Evolutionary conservation across 768 basidiomycete species (phyloP).

Genomic region (Trametes elegans): DNA sequence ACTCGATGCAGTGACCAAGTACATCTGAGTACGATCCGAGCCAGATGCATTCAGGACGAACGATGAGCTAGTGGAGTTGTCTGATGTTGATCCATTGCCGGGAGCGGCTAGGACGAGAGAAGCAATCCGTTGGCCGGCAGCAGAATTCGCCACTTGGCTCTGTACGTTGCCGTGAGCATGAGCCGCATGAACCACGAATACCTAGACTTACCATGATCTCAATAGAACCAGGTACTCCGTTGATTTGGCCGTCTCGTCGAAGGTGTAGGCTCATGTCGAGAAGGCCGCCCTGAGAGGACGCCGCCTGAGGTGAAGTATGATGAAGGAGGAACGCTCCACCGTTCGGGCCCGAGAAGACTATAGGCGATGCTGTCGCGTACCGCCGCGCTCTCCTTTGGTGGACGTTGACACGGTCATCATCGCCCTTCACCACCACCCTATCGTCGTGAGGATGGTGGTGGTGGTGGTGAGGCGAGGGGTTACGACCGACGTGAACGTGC

Average conservation of each 20-base stretch:
- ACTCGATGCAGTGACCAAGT: conserved; percentile 19
- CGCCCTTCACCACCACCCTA: conserved; percentile 3
- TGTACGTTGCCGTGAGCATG: conserved; percentile 13
- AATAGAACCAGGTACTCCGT: conserved; percentile 41
- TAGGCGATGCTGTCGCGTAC: not conserved
- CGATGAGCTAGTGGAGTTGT: conserved; percentile 1
- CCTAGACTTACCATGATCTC: conserved; percentile 45
- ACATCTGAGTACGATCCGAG: conserved; percentile 29
- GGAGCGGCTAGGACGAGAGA: conserved; percentile 37
- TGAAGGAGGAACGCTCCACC: not conserved
- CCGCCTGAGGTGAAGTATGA: not conserved
- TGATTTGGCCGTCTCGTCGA: conserved; percentile 3
- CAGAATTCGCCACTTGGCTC: conserved; percentile 35
- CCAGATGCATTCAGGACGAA: conserved; percentile 35
- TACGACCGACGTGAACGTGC: conserved; percentile 20
- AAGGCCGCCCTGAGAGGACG: not conserved
- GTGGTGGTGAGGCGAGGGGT: not conserved
- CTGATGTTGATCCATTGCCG: conserved; percentile 15
- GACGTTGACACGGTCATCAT: conserved; percentile 2
- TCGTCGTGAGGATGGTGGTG: conserved; percentile 10
- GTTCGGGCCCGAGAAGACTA: conserved; percentile 10
- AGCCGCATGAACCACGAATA: not conserved
- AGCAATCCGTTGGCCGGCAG: conserved; percentile 36
- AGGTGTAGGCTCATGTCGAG: conserved; percentile 1
- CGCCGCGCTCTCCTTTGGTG: not conserved